Evolutionary conservation across 2,329 filamentous ascomycete genomes (phyloP).

Genomic region (Pleochaeta shiraiana): DNA sequence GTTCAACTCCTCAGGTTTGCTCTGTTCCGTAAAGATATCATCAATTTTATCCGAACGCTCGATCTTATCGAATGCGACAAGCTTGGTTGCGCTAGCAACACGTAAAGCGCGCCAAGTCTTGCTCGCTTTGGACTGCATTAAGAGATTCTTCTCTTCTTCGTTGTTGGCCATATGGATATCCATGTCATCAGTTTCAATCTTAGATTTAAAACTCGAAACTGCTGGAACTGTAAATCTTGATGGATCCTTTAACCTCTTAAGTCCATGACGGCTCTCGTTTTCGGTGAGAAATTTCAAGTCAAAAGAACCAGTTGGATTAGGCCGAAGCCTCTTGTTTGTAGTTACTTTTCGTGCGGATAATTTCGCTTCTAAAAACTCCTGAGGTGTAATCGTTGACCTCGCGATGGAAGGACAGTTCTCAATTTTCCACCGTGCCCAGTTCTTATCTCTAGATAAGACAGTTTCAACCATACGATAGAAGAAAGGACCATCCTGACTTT

Average conservation of each 20-base stretch:
- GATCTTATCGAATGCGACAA: constrained; percentile 68
- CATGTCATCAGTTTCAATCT: constrained; percentile 60
- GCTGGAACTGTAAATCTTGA: constrained; percentile 46
- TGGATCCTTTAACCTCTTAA: constrained; percentile 46
- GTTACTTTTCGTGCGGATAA: constrained; percentile 41
- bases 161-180: constrained; percentile 64
- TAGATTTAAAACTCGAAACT: constrained; percentile 45
- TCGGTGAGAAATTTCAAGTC: constrained; percentile 61
- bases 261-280: constrained; percentile 33
- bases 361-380: constrained; percentile 49
- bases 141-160: constrained; percentile 32
- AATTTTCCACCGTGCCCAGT: constrained; percentile 98
- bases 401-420: constrained; percentile 82
- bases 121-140: constrained; percentile 55
- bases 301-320: constrained; percentile 47
- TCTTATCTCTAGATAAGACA: constrained; percentile 86
- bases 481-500: constrained; percentile 66
- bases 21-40: constrained; percentile 29
- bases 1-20: constrained; percentile 18
- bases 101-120: constrained; percentile 81
- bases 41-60: constrained; percentile 57
- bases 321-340: constrained; percentile 46
- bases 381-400: constrained; percentile 43
- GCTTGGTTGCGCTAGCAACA: constrained; percentile 49
- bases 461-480: constrained; percentile 96